phyloP scores from a whole-genome alignment of 176 grass and related monocot genomes.

The Zizania latifolia region DNA sequence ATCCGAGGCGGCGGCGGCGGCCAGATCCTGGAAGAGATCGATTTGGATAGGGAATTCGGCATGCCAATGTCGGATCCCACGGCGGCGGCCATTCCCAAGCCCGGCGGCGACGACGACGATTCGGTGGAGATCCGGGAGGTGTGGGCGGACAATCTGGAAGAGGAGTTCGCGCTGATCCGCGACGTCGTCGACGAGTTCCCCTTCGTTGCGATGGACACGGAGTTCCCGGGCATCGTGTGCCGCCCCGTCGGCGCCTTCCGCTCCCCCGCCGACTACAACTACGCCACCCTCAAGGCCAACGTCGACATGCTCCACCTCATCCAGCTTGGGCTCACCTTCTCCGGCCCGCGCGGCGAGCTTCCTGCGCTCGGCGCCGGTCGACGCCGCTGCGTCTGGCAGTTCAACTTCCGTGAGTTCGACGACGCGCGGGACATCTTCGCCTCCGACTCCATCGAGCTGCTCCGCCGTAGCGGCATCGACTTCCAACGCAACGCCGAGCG shows the following conservation, averaged over 20 bases:
- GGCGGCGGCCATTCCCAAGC: slow-evolving; percentile 23
- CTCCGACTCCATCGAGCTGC: slow-evolving; percentile 85
- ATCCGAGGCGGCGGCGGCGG: neutral
- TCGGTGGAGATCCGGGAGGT: slow-evolving; percentile 97
- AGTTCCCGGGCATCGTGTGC: slow-evolving; percentile 89
- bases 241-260: slow-evolving; percentile 77
- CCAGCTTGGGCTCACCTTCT: slow-evolving; percentile 92
- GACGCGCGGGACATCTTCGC: slow-evolving; percentile 63
- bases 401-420: slow-evolving; percentile 98
- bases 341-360: slow-evolving; percentile 52
- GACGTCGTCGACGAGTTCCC: slow-evolving; percentile 87
- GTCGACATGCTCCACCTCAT: slow-evolving; percentile 98
- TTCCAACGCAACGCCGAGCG: slow-evolving; percentile 63
- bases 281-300: slow-evolving; percentile 94
- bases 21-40: slow-evolving; percentile 35
- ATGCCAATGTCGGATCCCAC: slow-evolving; percentile 29
- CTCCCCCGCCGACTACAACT: slow-evolving; percentile 84
- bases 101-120: slow-evolving; percentile 42
- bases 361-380: slow-evolving; percentile 53
- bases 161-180: slow-evolving; percentile 85
- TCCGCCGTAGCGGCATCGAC: slow-evolving; percentile 90
- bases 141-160: slow-evolving; percentile 83
- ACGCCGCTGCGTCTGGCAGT: slow-evolving; percentile 85
- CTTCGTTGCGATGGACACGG: slow-evolving; percentile 97
- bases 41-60: neutral